Base-by-base conservation (phyloP, 192 early-diverging fungal species). In the Podila minutissima region DNA sequence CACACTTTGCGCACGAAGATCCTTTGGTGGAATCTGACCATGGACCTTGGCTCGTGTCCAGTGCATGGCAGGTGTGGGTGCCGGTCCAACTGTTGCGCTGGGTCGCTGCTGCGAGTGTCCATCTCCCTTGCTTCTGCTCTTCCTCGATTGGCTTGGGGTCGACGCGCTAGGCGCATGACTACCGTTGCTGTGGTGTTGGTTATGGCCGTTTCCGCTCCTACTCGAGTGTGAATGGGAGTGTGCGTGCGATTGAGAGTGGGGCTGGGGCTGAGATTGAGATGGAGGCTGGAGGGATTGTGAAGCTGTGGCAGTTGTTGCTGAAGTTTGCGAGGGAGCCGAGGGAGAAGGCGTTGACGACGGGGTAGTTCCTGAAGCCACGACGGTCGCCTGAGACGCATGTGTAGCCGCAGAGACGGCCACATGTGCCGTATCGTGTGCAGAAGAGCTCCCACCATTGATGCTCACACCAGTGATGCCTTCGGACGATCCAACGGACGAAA, bases 21-120 rank as follows among this genome's bases (percentile, higher is more conserved):
- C 83, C 59, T 89, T 75, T 50, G 71, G 85, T n/a, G 94, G 92
- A 19, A 71, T 69, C 69, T 83, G 75, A 19, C 92, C 92, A 84
- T 90, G 88, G 1, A 91, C 88, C 33, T 82, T 84, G 10, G 76
- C 85, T 49, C 86, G 86, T 59, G 89, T 89, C 94, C 94, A 95
- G 85, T 95, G 93, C 94, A 95, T 95, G 1, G 91, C 90, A 12
- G 94, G 91, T 2, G 90, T 90, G 22, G 94, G 94, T 6, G 93
- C 91, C 4, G 89, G 88, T 20, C 69, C 49, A 24, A 85, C 84
- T 17, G 74, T 79, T 19, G 76, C 49, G 17, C 76, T 79, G 10
- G 76, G 76, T 33, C 76, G 59, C 59, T 61, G 59, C 50, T 41
- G 13, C 13, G 41, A 17, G 51, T 37, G 31, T 5, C 28, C 8